Percentiles rank a stretch among this genome's conserved stretches.
These are phyloP conservation scores for Notholithocarpus densiflorus DNA, from an alignment of 306 rosid species.

Conservation along the genomic window DNA sequence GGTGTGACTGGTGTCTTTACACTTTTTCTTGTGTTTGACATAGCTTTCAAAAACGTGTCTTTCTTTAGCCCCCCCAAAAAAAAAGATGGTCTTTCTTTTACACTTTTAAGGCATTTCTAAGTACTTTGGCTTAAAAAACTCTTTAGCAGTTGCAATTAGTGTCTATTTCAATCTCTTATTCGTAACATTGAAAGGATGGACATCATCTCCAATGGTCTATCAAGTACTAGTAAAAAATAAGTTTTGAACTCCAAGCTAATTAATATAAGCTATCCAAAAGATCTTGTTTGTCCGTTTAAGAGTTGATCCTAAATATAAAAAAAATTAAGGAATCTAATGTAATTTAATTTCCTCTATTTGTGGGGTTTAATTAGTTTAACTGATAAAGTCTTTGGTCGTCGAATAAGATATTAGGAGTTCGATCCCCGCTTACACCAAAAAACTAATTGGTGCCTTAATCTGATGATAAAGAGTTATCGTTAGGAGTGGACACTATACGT, in stretches of 20 bases:
- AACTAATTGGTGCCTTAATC: rapidly evolving
- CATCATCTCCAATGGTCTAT: background rate
- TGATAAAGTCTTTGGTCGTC: rapidly evolving
- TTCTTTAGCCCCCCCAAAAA: no score
- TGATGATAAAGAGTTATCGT: no score
- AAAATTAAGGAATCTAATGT: no score
- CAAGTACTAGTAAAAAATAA: background rate
- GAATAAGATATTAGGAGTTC: no score
- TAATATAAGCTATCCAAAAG: no score
- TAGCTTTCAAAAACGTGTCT: background rate
- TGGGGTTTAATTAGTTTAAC: no score
- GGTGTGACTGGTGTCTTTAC: background rate
- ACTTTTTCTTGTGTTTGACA: background rate
- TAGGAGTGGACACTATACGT: rapidly evolving
- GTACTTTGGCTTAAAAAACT: background rate
- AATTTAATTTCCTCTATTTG: no score
- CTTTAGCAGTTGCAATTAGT: background rate
- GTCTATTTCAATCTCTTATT: background rate
- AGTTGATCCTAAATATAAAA: no score
- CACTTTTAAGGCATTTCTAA: background rate
- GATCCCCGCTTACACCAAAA: rapidly evolving
- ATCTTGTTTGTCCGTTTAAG: no score
- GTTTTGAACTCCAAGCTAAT: background rate
- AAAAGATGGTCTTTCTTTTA: background rate
- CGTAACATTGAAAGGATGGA: background rate